Base-by-base conservation (phyloP, 148 eudicot genomes). In the Fagopyrum esculentum region DNA sequence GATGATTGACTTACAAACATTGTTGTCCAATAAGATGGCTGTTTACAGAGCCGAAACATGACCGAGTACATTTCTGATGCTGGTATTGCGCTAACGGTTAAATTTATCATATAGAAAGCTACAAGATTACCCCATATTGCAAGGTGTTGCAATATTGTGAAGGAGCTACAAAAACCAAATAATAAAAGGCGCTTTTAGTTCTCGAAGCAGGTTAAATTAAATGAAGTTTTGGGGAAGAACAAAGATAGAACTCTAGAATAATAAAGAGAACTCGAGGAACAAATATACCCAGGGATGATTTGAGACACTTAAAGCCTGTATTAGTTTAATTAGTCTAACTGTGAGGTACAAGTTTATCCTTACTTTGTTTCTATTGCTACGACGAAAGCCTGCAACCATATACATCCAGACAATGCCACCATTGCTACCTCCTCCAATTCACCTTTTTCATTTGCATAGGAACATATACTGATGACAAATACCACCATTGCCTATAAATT, bases 401-500 rank as follows among this genome's bases (percentile, higher is more conserved):
- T 87, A 84, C 98, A 94, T 82, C 98, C 98, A 75, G 98, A 94
- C 61, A 94, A 90, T 29, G 98, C 97, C 47, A 91, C 97, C 97
- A 91, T 86, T 29, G 89, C 85, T 64, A 94, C 86, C 81, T 91
- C 92, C 84, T 94, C 97, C 87, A 87, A 90, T 80, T 91, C 98
- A 80, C 90, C 86, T 81, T 85, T 89, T 84, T 94, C 98, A 80
- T 78, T 79, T 22, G 90, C 90, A 83, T 83, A 91, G 45, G 97
- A 81, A 81, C 87, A 89, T 78, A 91, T 78, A 44, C 91, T 90
- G 74, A 91, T 87, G 71, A 86, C 81, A 60, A 94, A 91, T 43
- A 94, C 92, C 50, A 94, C 89, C 72, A 89, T 87, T 80, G 97
- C 98, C 98, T 94, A 92, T 78, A 78, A 40, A 35, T 13, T 66